Conservation (phyloP, 2,329 filamentous ascomycete species). For the Penicillium brasilianum region DNA sequence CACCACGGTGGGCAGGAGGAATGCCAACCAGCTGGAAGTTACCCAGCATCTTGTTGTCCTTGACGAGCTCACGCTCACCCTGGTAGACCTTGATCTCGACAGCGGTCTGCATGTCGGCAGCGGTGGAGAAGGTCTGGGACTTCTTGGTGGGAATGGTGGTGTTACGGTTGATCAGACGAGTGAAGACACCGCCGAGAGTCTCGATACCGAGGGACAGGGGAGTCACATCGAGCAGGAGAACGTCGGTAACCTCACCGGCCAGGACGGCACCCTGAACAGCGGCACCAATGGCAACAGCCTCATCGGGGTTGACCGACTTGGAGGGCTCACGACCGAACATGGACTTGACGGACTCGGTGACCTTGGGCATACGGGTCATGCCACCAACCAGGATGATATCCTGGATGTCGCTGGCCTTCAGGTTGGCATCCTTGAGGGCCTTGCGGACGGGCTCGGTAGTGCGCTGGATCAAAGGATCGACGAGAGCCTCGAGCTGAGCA, state of each 20-base stretch:
- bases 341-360: constrained; percentile 91
- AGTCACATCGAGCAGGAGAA: constrained; percentile 93
- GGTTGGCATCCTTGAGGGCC: constrained; percentile 92
- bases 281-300: constrained; percentile 96
- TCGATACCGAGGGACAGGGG: constrained; percentile 97
- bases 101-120: constrained; percentile 96
- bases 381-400: constrained; percentile 98
- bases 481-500: constrained; percentile 88
- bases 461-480: constrained; percentile 83
- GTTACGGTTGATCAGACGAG: constrained; percentile 97
- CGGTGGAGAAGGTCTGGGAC: constrained; percentile 96
- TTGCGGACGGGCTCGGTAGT: constrained; percentile 94
- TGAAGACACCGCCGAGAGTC: constrained; percentile 97
- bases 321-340: constrained; percentile 96
- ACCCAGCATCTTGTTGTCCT: constrained; percentile 96
- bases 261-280: constrained; percentile 97
- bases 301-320: constrained; percentile 98
- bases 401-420: constrained; percentile 91
- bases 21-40: constrained; percentile 99
- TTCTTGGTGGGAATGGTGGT: constrained; percentile 99
- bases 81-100: constrained; percentile 99
- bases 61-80: constrained; percentile 98
- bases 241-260: constrained; percentile 93
- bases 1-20: constrained; percentile 91
- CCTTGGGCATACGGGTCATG: constrained; percentile 99